Conservation (phyloP, 2,329 filamentous ascomycete genomes). For the Cladosporium velox region DNA sequence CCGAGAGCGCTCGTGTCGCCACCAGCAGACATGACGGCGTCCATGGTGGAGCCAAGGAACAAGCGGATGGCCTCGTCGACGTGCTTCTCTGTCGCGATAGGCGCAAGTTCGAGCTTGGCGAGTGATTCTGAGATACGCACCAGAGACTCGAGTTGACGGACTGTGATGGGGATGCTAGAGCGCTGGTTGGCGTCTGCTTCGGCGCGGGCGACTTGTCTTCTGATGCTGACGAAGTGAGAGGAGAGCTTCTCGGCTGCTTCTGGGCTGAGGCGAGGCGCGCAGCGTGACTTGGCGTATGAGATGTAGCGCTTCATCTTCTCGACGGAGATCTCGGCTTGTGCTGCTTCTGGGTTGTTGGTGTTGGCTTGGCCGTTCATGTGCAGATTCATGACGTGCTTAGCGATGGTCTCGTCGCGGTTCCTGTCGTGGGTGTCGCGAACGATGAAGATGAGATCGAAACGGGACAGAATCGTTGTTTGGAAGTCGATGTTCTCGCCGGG, state of each 20-base stretch:
- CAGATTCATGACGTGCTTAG: conserved; percentile 94
- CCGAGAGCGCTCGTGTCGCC: conserved; percentile 74
- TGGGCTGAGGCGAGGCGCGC: conserved; percentile 84
- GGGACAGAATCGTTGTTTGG: conserved; percentile 94
- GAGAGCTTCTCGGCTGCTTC: conserved; percentile 95
- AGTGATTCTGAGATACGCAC: conserved; percentile 95
- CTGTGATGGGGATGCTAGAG: conserved; percentile 94
- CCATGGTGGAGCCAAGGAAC: conserved; percentile 96
- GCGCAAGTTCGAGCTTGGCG: conserved; percentile 83
- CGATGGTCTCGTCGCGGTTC: conserved; percentile 87
- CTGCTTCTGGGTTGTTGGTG: conserved; percentile 73
- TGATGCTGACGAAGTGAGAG: conserved; percentile 95
- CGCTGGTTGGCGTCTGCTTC: conserved; percentile 88
- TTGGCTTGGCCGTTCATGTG: conserved; percentile 87
- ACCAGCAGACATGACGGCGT: conserved; percentile 65
- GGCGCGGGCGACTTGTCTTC: conserved; percentile 86
- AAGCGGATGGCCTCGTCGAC: conserved; percentile 97
- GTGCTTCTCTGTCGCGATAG: conserved; percentile 84
- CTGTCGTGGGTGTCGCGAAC: conserved; percentile 93
- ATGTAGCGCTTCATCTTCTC: conserved; percentile 98
- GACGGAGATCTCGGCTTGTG: conserved; percentile 85
- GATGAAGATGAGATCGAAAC: conserved; percentile 99
- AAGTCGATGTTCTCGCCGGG: conserved; percentile 99
- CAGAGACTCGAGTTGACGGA: conserved; percentile 95
- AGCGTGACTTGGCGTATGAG: conserved; percentile 95